Evolutionary conservation across 495 filamentous ascomycete species (phyloP).

Genomic region (Penicillium mononematosum): DNA sequence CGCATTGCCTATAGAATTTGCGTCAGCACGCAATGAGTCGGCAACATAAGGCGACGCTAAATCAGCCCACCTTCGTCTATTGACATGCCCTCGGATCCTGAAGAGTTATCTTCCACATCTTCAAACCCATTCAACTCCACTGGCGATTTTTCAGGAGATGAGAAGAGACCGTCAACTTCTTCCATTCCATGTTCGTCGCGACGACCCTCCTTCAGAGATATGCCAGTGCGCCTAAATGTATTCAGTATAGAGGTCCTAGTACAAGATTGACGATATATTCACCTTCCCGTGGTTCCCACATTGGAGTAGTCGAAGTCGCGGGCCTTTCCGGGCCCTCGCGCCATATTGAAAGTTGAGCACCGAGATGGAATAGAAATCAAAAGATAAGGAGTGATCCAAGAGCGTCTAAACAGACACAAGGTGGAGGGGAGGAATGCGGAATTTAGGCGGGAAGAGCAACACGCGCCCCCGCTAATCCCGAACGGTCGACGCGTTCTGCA

Average conservation of each 20-base stretch:
- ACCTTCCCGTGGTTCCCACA: slow-evolving; percentile 66
- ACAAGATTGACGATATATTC: slow-evolving; percentile 16
- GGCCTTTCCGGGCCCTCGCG: slow-evolving; percentile 47
- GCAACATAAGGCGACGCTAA: neutral
- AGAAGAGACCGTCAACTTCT: slow-evolving; percentile 79
- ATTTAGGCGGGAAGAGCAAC: slow-evolving; percentile 31
- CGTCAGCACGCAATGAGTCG: slow-evolving; percentile 12
- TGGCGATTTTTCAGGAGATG: slow-evolving; percentile 71
- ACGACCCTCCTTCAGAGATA: slow-evolving; percentile 75
- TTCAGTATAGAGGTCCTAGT: slow-evolving; percentile 10
- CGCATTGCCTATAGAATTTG: slow-evolving; percentile 33
- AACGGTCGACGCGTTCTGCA: slow-evolving; percentile 43
- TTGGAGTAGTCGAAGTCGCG: slow-evolving; percentile 63
- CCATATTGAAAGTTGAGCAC: slow-evolving; percentile 35
- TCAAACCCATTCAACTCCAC: slow-evolving; percentile 39
- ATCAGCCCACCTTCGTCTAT: slow-evolving; percentile 44
- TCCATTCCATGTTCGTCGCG: slow-evolving; percentile 93
- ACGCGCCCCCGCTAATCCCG: slow-evolving; percentile 44
- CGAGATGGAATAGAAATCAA: neutral
- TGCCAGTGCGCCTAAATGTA: slow-evolving; percentile 69
- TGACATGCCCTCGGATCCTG: slow-evolving; percentile 48
- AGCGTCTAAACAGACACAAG: neutral
- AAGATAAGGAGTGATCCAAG: neutral
- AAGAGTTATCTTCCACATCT: slow-evolving; percentile 27
- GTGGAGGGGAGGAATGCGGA: slow-evolving; percentile 36